Evolutionary conservation across 148 eudicot genomes (phyloP).

Genomic region (Nepenthes gracilis): DNA sequence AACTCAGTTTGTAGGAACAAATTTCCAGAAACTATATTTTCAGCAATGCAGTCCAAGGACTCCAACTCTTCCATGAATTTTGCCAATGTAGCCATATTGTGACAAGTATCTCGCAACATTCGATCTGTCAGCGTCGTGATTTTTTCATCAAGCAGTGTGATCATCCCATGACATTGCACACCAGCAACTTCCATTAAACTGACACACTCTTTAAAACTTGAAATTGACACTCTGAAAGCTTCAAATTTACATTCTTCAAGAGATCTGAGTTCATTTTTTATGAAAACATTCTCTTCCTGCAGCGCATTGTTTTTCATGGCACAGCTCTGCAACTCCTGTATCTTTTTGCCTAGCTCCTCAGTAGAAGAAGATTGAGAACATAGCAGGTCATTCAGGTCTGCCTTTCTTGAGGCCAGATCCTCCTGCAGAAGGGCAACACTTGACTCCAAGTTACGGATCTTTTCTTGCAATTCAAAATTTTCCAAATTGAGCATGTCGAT

Average conservation of each 20-base stretch:
- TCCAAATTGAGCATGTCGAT: constrained; percentile 8
- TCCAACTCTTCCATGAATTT: constrained; percentile 40
- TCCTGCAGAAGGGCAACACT: constrained; percentile 20
- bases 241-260: constrained; percentile 14
- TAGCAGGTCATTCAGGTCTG: constrained; percentile 17
- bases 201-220: constrained; percentile 14
- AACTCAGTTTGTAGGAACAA: constrained; percentile 38
- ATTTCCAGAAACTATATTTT: constrained; percentile 38
- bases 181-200: constrained; percentile 24
- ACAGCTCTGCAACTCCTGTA: constrained; percentile 29
- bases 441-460: constrained; percentile 20
- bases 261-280: constrained; percentile 29
- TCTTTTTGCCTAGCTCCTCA: constrained; percentile 23
- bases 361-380: constrained; percentile 18
- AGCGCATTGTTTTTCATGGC: constrained; percentile 14
- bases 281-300: constrained; percentile 30
- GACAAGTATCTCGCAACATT: constrained; percentile 21
- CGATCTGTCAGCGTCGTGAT: constrained; percentile 18
- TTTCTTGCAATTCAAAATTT: constrained; percentile 26
- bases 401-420: constrained; percentile 22
- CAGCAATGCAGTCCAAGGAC: constrained; percentile 28
- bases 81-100: constrained; percentile 19
- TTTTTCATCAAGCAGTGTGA: constrained; percentile 21
- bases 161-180: constrained; percentile 20
- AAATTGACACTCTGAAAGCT: constrained; percentile 17